These are phyloP conservation scores for Eremochloa ophiuroides DNA, from an alignment of 176 grass and related monocot genomes.

Conservation along the genomic window DNA sequence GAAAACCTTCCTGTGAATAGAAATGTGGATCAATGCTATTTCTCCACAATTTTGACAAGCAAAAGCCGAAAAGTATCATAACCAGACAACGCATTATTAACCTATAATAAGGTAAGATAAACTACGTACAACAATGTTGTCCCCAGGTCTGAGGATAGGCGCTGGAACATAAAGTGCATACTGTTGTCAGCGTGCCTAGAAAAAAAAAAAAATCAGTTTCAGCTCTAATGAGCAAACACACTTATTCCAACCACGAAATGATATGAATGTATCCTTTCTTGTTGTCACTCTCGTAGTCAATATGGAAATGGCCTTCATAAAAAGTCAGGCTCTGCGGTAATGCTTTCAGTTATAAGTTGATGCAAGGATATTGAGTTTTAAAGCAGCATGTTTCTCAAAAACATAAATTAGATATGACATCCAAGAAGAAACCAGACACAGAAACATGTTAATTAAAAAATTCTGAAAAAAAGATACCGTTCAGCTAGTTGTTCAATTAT, in stretches of 20 bases:
- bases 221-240: conserved; percentile 17
- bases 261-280: conserved; percentile 94
- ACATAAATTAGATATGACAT: not conserved
- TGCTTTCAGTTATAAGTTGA: conserved; percentile 24
- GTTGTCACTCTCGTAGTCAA: conserved; percentile 33
- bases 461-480: not conserved
- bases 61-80: not conserved
- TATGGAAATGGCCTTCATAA: conserved; percentile 69
- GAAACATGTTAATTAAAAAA: not conserved
- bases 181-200: conserved; percentile 67
- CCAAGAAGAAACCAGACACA: not conserved
- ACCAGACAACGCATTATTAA: not conserved
- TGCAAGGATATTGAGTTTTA: not conserved
- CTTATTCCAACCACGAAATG: conserved; percentile 94
- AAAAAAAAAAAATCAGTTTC: conserved; percentile 25
- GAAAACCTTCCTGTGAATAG: not conserved
- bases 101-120: conserved; percentile 9
- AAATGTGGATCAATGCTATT: not conserved
- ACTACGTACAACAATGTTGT: conserved; percentile 68
- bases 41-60: not conserved
- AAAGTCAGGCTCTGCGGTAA: conserved; percentile 55
- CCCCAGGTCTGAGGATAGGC: conserved; percentile 66
- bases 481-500: too few species aligned
- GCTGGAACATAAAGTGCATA: conserved; percentile 86
- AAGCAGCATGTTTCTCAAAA: too few species aligned